Evolutionary conservation across 2,329 filamentous ascomycete genomes (phyloP).

Genomic region (Pezicula neosporulosa): DNA sequence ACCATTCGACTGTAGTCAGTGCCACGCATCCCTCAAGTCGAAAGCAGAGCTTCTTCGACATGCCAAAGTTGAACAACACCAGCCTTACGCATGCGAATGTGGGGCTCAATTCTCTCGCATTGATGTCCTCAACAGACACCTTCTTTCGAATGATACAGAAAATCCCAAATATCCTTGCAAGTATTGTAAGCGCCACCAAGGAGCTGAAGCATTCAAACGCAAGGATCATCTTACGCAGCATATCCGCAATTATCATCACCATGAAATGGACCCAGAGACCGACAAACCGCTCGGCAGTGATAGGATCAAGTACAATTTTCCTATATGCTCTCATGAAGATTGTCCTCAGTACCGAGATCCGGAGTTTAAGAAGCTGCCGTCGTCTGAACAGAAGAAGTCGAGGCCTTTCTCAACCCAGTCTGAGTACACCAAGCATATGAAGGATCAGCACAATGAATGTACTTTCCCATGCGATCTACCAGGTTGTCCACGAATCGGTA

Average conservation of each 20-base stretch:
- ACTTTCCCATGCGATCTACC: slow-evolving; percentile 28
- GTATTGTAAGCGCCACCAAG: slow-evolving; percentile 30
- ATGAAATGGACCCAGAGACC: slow-evolving; percentile 11
- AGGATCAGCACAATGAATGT: slow-evolving; percentile 30
- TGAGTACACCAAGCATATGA: slow-evolving; percentile 33
- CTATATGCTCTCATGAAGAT: slow-evolving; percentile 6
- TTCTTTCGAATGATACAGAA: slow-evolving; percentile 13
- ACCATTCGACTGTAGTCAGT: slow-evolving; percentile 11
- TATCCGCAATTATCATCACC: slow-evolving; percentile 32
- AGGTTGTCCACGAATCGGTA: slow-evolving; percentile 22
- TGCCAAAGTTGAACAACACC: slow-evolving; percentile 10
- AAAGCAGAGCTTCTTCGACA: slow-evolving; percentile 11
- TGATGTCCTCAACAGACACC: slow-evolving; percentile 26
- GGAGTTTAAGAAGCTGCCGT: slow-evolving; percentile 7
- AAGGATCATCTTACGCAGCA: slow-evolving; percentile 35
- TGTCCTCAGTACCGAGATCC: slow-evolving; percentile 9
- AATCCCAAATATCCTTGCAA: slow-evolving; percentile 24
- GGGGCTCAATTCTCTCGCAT: slow-evolving; percentile 22
- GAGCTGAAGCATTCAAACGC: slow-evolving; percentile 31
- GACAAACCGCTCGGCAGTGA: not conserved
- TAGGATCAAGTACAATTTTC: slow-evolving; percentile 2
- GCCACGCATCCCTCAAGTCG: not conserved
- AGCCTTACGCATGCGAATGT: slow-evolving; percentile 18
- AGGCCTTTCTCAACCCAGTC: slow-evolving; percentile 15
- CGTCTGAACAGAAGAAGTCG: not conserved